Conservation (phyloP, 1,139 yeast species). For the Nadsonia starkeyi-henricii region DNA sequence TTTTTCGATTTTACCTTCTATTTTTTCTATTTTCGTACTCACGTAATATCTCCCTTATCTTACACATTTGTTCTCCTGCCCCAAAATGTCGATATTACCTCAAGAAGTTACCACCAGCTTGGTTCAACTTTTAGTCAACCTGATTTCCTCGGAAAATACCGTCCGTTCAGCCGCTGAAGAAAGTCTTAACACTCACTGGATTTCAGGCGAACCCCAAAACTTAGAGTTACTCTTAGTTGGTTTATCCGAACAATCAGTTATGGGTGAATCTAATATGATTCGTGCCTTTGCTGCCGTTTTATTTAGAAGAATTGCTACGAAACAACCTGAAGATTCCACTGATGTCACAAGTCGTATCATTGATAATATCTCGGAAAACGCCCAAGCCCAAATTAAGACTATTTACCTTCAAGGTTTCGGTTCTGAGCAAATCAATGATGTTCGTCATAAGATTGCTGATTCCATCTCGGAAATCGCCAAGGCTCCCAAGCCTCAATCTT, state of each 20-base stretch:
- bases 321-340: conserved; percentile 48
- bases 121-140: conserved; percentile 45
- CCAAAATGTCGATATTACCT: conserved; percentile 30
- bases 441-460: conserved; percentile 86
- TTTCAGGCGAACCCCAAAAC: conserved; percentile 29
- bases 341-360: conserved; percentile 65
- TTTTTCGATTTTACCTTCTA: too few relatives aligned
- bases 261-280: conserved; percentile 37
- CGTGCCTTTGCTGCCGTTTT: conserved; percentile 71
- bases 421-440: conserved; percentile 48
- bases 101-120: conserved; percentile 46
- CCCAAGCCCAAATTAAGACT: conserved; percentile 47
- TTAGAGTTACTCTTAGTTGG: conserved; percentile 61
- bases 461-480: conserved; percentile 81
- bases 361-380: conserved; percentile 50
- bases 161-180: conserved; percentile 69
- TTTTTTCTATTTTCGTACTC: not conserved
- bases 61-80: not conserved
- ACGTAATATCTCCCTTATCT: not conserved
- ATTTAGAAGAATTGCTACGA: conserved; percentile 74
- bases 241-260: conserved; percentile 66
- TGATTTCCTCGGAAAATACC: conserved; percentile 66
- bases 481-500: conserved; percentile 32
- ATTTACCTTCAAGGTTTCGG: conserved; percentile 62
- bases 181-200: conserved; percentile 63